Base-by-base conservation (phyloP, 2,329 filamentous ascomycete genomes). In the Cordyceps cicadae region DNA sequence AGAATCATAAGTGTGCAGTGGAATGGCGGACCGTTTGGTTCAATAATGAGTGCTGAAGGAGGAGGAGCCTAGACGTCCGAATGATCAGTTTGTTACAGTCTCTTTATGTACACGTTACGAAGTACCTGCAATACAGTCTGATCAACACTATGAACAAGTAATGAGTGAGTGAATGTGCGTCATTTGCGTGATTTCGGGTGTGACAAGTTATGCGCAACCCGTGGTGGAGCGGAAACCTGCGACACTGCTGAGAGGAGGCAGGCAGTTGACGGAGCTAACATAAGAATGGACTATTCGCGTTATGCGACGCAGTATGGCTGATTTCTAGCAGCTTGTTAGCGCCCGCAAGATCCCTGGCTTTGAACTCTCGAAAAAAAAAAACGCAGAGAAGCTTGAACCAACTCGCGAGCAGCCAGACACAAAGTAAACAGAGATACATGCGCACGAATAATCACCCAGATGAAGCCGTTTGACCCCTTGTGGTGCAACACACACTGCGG, bases 101-200 rank as follows among this genome's bases (percentile, higher is more conserved):
- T 46, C n/a, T 59, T 59, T 17, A 53, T 37, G 56, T 59, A 59
- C 56, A 53, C 56, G 17, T 37, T 53, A 59, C 49, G 39, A 59
- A 39, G 24, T 59, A 59, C 56, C 46, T 53, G 46, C 48, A 53
- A 59, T 59, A 59, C 39, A 59, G 39, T 37, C 49, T 12, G 37
- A 52, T 59, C 12, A 17, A 37, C 39, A 26, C 12, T 43, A 26
- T 37, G 56, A 59, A 59, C 6, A 29, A 17, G 15, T 41, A 12
- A 32, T 26, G 19, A 19, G 26, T n/a, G 34, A 37, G 34, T 37
- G 5, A 29, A 29, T 4, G 50, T 19, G 49, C 49, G 37, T 52
- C 15, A 14, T 37, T 37, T 37, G 12, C 2, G 14, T 8, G 34
- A 37, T 37, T 14, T 11, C 8, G 29, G 12, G 34, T 37, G 11